phyloP scores from a whole-genome alignment of 345 rosid species.

The Lepidium africanum region DNA sequence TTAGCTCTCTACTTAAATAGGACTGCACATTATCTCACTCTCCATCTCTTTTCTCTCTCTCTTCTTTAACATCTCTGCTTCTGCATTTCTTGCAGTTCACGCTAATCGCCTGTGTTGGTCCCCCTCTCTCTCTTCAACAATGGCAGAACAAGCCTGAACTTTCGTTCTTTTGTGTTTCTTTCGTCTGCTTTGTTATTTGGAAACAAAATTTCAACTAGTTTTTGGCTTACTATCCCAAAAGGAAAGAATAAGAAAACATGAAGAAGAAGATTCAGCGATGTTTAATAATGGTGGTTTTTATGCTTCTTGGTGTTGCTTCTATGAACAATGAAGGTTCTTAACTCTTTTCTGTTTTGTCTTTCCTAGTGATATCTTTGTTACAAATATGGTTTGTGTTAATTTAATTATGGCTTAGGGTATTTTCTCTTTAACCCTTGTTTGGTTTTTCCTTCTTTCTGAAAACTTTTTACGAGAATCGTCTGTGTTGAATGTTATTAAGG shows the following conservation, averaged over 20 bases:
- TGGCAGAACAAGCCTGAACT: slow-evolving; percentile 6
- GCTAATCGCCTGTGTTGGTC: slow-evolving; percentile 61
- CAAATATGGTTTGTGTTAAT: neutral
- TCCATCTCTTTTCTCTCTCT: slow-evolving; percentile 27
- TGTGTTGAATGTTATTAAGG: neutral
- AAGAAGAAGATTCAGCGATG: slow-evolving; percentile 19
- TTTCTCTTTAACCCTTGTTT: neutral
- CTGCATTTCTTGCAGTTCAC: slow-evolving; percentile 60
- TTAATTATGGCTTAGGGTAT: neutral
- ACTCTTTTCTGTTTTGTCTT: neutral
- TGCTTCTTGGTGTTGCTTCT: slow-evolving; percentile 38
- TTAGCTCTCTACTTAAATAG: slow-evolving; percentile 21
- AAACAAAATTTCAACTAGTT: neutral
- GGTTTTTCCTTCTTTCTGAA: neutral
- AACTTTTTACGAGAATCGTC: neutral
- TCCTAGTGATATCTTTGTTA: neutral
- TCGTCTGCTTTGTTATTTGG: slow-evolving; percentile 1
- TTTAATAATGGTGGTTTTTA: slow-evolving; percentile 16
- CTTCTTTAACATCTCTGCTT: slow-evolving; percentile 48
- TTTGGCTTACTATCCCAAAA: slow-evolving; percentile 6
- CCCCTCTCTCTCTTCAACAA: slow-evolving; percentile 15
- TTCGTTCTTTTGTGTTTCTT: neutral
- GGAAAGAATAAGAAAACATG: neutral
- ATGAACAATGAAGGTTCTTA: slow-evolving; percentile 48
- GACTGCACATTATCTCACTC: slow-evolving; percentile 15